Evolutionary conservation across 306 rosid species (phyloP), one percentile per base, ranked within the genome.

Genomic region (Trifolium dubium): DNA sequence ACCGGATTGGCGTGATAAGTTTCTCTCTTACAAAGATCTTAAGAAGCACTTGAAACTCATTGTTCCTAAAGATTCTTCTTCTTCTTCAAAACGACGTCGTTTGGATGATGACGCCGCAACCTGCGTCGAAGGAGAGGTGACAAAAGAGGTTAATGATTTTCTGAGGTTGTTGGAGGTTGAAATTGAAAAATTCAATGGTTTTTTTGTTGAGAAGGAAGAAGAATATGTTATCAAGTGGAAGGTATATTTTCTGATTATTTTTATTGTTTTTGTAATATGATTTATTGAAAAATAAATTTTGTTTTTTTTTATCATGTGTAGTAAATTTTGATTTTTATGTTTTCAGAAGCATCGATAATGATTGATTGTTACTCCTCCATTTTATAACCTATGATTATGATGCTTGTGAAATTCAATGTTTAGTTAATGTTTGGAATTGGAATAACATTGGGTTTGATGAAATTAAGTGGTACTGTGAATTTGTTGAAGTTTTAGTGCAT

Each of bases 1-100:
- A 23, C 96, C 98, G 1, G 93, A 88, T 31, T 93, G 98, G 97
- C 86, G 82, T n/a, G 96, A 93, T 83, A 79, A 84, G 79, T 91
- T 89, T 71, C 60, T 93, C 60, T 86, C 92, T 19, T 93, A 93
- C 83, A 91, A 93, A 76, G 82, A 83, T 73, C 75, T 93, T 76
- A 93, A 93, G 85, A 86, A 89, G 71, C 97, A 86, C 67, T 51
- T 93, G 72, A 93, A 89, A 39, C 78, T 86, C 30, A 88, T 89
- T 5, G 49, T 14, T 41, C 74, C 74, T 5, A 69, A 69, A 18
- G 74, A 69, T 10, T 63, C 54, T 5, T 37, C 64, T 14, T 53
- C 74, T 4, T 69, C 61, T 1, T 10, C 10, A 0, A 51, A 53
- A 51, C 74, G 64, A 0, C 74, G 74, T 18, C 74, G 74, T 53